Conservation (phyloP, 345 rosid species). For the Camelina laxa region DNA sequence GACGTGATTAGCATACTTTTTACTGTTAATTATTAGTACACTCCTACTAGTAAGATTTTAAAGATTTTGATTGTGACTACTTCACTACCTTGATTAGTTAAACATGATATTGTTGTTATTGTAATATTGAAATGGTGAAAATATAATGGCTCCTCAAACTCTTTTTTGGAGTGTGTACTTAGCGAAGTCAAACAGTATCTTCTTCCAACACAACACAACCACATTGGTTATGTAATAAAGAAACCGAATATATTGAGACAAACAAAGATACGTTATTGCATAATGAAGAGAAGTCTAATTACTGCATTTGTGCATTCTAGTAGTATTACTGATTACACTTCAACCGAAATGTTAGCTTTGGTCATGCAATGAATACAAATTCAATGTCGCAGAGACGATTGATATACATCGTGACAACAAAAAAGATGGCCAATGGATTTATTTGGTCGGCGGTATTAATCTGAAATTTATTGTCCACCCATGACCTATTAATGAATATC, state of each 20-base stretch:
- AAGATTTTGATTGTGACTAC: conserved; percentile 23
- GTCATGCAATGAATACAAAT: conserved; percentile 13
- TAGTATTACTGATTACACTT: neutral
- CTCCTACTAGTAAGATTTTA: neutral
- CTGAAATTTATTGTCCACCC: conserved; percentile 24
- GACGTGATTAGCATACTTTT: neutral
- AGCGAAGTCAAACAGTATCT: conserved; percentile 17
- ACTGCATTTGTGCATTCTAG: neutral
- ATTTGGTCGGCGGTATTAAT: conserved; percentile 26
- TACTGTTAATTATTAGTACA: neutral
- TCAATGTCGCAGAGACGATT: conserved; percentile 11
- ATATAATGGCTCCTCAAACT: neutral
- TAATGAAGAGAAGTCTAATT: neutral
- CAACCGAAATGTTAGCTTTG: conserved; percentile 1
- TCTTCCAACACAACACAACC: conserved; percentile 5
- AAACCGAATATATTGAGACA: conserved; percentile 26
- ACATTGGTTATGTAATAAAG: conserved; percentile 22
- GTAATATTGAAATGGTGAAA: neutral
- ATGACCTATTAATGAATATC: neutral
- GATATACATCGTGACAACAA: conserved; percentile 1
- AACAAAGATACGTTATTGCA: neutral
- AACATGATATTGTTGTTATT: conserved; percentile 15
- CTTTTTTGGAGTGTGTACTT: conserved; percentile 1
- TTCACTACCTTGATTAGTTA: conserved; percentile 18
- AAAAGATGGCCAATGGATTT: conserved; percentile 13